Base-by-base conservation (phyloP, 176 grass and related monocot species). In the Triticum turgidum region DNA sequence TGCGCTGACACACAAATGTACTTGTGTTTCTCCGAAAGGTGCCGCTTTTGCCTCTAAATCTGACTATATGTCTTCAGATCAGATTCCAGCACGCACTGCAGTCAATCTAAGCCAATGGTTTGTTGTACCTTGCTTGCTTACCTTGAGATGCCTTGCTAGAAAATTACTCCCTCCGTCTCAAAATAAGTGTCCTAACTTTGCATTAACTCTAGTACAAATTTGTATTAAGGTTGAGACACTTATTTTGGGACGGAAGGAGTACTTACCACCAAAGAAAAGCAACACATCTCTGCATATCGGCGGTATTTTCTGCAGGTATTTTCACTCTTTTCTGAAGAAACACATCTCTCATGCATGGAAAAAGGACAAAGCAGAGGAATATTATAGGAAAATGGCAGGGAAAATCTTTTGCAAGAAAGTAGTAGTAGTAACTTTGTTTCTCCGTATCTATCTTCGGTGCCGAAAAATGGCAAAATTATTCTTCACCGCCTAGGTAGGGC, bases 1-100 rank as follows among this genome's bases (percentile, higher is more conserved):
- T 58, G 22, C 44, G n/a, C 81, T 87, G 85, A 84, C 61, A 88
- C 59, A 39, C 59, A 80, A 75, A 45, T 76, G 81, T 80, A 84
- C 89, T 71, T 64, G 51, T 77, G 77, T 88, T 84, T 74, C 77
- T 81, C 38, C 77, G 64, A 81, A 88, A 84, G 81, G 38, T 5
- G 3, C 1, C 32, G 9, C 5, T 71, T 82, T 85, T 77, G 47
- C 76, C 69, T 77, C 70, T 25, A 87, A 80, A 81, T 62, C 82
- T 83, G 41, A 59, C 49, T 41, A 10, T 64, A 44, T 65, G 62
- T 61, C 30, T 77, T 71, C 39, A 78, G 51, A 91, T 85, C 89
- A 64, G 81, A 70, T 88, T 84, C 77, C 63, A 14, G 3, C 69
- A 58, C 18, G 25, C 68, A 59, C 61, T 65, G 61, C 85, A 84